phyloP scores from a whole-genome alignment of 2,329 filamentous ascomycete genomes.

The Xylaria sp. region DNA sequence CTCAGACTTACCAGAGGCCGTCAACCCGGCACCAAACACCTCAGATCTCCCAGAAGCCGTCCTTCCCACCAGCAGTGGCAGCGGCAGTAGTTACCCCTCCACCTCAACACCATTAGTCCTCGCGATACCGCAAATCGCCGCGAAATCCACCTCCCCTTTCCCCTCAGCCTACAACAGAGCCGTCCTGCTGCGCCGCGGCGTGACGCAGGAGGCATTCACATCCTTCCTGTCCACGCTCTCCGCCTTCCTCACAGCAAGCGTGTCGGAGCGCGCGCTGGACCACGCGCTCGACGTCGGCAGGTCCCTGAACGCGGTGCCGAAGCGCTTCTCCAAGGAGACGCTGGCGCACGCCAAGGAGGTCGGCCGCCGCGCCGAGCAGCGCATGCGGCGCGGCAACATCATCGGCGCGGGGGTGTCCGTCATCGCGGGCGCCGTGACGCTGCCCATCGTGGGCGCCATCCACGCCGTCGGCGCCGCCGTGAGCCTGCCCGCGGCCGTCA shows the following conservation, averaged over 20 bases:
- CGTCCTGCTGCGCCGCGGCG: slow-evolving; percentile 52
- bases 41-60: slow-evolving; percentile 14
- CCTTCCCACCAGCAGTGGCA: neutral
- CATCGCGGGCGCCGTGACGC: slow-evolving; percentile 52
- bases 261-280: slow-evolving; percentile 56
- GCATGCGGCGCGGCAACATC: slow-evolving; percentile 55
- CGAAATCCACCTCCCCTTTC: slow-evolving; percentile 53
- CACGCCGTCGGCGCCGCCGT: slow-evolving; percentile 53
- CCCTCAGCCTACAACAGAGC: slow-evolving; percentile 54
- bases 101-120: slow-evolving; percentile 10
- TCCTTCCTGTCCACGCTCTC: slow-evolving; percentile 54
- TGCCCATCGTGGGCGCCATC: slow-evolving; percentile 54
- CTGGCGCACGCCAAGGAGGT: slow-evolving; percentile 52
- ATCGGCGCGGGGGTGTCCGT: slow-evolving; percentile 53
- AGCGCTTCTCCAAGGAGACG: slow-evolving; percentile 52
- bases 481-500: slow-evolving; percentile 51
- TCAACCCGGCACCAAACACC: slow-evolving; percentile 47
- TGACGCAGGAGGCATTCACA: slow-evolving; percentile 42
- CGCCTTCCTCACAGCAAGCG: slow-evolving; percentile 58
- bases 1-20: slow-evolving; percentile 3
- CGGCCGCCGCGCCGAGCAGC: slow-evolving; percentile 51
- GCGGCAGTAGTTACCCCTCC: slow-evolving; percentile 50
- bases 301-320: slow-evolving; percentile 51
- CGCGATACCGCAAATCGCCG: slow-evolving; percentile 32
- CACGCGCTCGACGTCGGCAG: slow-evolving; percentile 41